These are phyloP conservation scores for Brassica carinata DNA, from an alignment of 345 rosid species.

Conservation along the genomic window DNA sequence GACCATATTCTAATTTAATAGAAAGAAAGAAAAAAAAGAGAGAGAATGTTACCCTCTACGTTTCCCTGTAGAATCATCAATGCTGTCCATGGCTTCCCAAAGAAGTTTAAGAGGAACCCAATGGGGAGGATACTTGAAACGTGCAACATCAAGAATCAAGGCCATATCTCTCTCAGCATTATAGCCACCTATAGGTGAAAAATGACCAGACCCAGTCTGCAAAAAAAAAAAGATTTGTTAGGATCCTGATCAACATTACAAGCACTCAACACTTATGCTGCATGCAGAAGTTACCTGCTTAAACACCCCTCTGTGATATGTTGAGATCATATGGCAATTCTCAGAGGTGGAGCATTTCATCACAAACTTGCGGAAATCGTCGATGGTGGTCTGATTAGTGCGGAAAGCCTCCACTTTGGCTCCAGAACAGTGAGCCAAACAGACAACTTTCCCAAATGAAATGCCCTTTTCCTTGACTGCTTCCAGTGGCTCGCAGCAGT, in stretches of 20 bases:
- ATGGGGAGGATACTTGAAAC: conserved; percentile 98
- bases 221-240: not conserved
- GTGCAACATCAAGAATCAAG: conserved; percentile 92
- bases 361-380: conserved; percentile 72
- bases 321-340: conserved; percentile 74
- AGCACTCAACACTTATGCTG: not conserved
- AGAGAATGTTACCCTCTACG: conserved; percentile 64
- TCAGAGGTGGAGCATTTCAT: conserved; percentile 67
- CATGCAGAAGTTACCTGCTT: conserved; percentile 56
- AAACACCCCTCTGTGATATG: conserved; percentile 71
- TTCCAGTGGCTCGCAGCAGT: conserved; percentile 95
- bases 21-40: not conserved
- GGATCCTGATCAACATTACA: conserved; percentile 3
- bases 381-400: conserved; percentile 73
- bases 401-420: conserved; percentile 90
- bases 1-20: not conserved
- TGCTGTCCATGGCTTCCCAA: conserved; percentile 88
- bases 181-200: conserved; percentile 96
- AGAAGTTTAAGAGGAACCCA: conserved; percentile 95
- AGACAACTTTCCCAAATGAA: conserved; percentile 85
- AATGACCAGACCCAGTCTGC: conserved; percentile 96
- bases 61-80: conserved; percentile 69
- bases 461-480: conserved; percentile 80
- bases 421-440: conserved; percentile 90
- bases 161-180: conserved; percentile 91